Percentiles rank a stretch among this genome's conserved stretches.
Conservation (phyloP, 2,329 filamentous ascomycete species). For the Metarhizium album region DNA sequence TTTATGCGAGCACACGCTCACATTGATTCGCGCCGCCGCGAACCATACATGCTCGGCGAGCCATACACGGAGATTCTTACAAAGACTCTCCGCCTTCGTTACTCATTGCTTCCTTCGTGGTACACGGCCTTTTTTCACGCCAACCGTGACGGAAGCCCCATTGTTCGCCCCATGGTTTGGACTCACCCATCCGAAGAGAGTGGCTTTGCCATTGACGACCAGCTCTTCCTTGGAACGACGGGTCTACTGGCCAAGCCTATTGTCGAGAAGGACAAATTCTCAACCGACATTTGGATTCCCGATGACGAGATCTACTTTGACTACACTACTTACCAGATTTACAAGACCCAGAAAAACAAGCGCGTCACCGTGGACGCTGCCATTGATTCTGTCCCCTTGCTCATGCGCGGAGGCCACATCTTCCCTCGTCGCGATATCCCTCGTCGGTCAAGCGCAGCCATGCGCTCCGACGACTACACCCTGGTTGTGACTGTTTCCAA, state of each 20-base stretch:
- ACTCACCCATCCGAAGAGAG: conserved; percentile 76
- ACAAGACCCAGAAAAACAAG: conserved; percentile 60
- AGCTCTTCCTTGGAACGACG: conserved; percentile 81
- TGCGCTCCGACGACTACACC: conserved; percentile 93
- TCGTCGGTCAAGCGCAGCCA: conserved; percentile 72
- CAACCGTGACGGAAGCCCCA: conserved; percentile 70
- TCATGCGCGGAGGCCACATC: conserved; percentile 90
- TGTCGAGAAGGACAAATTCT: conserved; percentile 61
- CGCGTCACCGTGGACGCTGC: conserved; percentile 61
- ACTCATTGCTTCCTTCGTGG: conserved; percentile 83
- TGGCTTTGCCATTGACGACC: conserved; percentile 84
- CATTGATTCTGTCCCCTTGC: conserved; percentile 73
- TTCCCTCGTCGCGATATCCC: conserved; percentile 83
- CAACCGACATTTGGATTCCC: conserved; percentile 73
- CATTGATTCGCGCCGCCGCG: conserved; percentile 87
- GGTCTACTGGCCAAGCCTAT: conserved; percentile 91
- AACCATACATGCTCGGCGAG: conserved; percentile 80
- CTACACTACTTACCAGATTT: conserved; percentile 78
- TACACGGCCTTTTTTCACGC: conserved; percentile 96
- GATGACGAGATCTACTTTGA: conserved; percentile 89
- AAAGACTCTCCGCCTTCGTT: conserved; percentile 76
- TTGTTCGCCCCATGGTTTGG: conserved; percentile 88
- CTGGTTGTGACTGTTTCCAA: conserved; percentile 65
- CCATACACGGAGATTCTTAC: conserved; percentile 82
- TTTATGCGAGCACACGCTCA: conserved; percentile 98